Percentiles rank a stretch among this genome's conserved stretches.
Conservation (phyloP, 306 rosid genomes). For the Vicia faba region DNA sequence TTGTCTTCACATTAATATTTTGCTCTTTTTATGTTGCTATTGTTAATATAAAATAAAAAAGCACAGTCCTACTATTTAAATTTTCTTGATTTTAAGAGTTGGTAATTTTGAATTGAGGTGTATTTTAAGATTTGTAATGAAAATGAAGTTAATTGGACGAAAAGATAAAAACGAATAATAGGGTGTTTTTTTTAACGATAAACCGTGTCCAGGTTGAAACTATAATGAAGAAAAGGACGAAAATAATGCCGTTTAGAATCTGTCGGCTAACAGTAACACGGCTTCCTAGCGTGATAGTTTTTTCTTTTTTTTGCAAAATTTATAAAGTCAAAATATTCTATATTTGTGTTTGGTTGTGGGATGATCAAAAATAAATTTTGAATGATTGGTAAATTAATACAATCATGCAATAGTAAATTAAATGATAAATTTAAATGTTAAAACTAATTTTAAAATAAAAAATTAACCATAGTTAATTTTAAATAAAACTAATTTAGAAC, state of each 20-base stretch:
- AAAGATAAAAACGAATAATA: conserved; percentile 13
- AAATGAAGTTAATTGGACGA: background rate
- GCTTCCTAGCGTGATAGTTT: background rate
- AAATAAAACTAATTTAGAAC: no score
- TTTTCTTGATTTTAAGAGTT: background rate
- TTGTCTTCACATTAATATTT: background rate
- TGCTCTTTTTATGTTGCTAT: background rate
- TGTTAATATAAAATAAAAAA: background rate
- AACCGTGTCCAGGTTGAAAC: background rate
- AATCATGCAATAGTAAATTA: no score
- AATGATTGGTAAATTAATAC: no score
- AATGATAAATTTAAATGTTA: no score
- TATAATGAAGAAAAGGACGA: background rate
- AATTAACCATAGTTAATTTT: no score
- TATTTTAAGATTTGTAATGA: background rate
- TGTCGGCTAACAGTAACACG: conserved; percentile 1
- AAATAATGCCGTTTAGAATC: conserved; percentile 34
- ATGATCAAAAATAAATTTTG: no score
- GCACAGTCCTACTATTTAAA: background rate
- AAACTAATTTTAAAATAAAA: no score
- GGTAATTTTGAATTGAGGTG: no score
- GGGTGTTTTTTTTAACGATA: background rate
- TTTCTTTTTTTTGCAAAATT: background rate
- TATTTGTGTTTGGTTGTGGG: no score
- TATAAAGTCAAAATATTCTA: no score